These are phyloP conservation scores for Colletotrichum higginsianum DNA, from an alignment of 2,329 filamentous ascomycete genomes.

Conservation along the genomic window DNA sequence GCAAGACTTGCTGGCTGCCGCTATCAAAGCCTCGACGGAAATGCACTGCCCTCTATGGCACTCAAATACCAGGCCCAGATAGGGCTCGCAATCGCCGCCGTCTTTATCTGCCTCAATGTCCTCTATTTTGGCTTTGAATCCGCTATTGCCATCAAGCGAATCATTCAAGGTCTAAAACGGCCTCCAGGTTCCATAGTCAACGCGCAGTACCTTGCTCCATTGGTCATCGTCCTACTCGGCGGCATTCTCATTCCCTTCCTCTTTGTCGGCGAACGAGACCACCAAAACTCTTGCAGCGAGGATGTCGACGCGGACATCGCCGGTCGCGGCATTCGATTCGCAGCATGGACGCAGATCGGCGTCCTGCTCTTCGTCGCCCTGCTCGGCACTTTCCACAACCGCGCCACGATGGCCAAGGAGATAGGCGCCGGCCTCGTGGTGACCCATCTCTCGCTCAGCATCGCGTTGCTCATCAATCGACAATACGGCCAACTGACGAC, in stretches of 20 bases:
- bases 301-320: background rate
- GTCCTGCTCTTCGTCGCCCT: constrained; percentile 11
- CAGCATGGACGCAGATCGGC: constrained; percentile 16
- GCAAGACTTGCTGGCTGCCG: no score
- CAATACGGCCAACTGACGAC: background rate
- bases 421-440: background rate
- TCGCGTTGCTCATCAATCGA: constrained; percentile 3
- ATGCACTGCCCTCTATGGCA: background rate
- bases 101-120: background rate
- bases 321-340: background rate
- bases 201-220: background rate
- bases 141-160: background rate
- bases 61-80: background rate
- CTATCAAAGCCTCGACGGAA: no score
- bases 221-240: background rate
- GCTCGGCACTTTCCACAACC: constrained; percentile 12
- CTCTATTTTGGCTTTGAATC: background rate
- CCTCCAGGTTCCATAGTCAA: background rate
- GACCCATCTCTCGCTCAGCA: constrained; percentile 13
- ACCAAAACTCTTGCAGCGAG: background rate
- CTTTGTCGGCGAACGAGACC: background rate
- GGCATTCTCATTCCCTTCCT: background rate
- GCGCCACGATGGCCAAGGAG: constrained; percentile 16
- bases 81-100: background rate
- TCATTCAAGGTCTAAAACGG: accelerated